These are phyloP conservation scores for Aspergillus conjunctus DNA, from an alignment of 495 filamentous ascomycete species.

Conservation along the genomic window DNA sequence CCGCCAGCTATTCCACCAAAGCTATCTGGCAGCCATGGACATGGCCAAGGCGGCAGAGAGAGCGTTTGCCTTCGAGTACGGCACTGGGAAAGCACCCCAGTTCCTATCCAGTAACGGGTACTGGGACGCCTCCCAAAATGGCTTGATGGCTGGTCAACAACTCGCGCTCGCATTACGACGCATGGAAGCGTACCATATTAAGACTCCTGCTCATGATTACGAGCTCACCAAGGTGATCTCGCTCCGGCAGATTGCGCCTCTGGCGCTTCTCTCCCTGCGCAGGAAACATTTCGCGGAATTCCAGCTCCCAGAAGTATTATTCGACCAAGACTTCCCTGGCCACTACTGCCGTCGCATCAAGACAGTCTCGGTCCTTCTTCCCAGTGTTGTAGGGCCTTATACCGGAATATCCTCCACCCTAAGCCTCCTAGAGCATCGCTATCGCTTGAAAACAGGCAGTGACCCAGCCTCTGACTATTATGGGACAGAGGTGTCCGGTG, in stretches of 20 bases:
- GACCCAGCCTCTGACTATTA: background rate
- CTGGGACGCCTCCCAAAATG: constrained; percentile 31
- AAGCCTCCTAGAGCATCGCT: background rate
- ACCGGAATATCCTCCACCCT: background rate
- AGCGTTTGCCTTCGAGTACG: constrained; percentile 30
- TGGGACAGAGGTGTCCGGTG: background rate
- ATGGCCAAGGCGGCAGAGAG: constrained; percentile 15
- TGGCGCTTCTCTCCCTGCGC: constrained; percentile 28
- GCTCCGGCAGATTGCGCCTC: constrained; percentile 30
- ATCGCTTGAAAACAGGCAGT: background rate
- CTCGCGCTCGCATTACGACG: constrained; percentile 26
- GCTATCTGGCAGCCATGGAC: constrained; percentile 25
- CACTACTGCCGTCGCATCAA: constrained; percentile 43
- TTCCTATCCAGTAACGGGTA: constrained; percentile 4
- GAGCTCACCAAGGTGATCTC: constrained; percentile 41
- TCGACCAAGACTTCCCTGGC: constrained; percentile 48
- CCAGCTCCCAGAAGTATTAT: constrained; percentile 36
- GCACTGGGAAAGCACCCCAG: no score
- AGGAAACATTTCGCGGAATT: constrained; percentile 24
- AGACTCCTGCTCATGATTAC: constrained; percentile 28
- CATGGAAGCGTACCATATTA: constrained; percentile 28
- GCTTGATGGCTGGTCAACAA: constrained; percentile 32
- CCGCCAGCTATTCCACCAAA: constrained; percentile 18
- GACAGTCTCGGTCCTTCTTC: background rate
- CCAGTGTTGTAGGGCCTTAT: background rate